phyloP scores from a whole-genome alignment of 768 basidiomycete species.

The Lyophyllum atratum region DNA sequence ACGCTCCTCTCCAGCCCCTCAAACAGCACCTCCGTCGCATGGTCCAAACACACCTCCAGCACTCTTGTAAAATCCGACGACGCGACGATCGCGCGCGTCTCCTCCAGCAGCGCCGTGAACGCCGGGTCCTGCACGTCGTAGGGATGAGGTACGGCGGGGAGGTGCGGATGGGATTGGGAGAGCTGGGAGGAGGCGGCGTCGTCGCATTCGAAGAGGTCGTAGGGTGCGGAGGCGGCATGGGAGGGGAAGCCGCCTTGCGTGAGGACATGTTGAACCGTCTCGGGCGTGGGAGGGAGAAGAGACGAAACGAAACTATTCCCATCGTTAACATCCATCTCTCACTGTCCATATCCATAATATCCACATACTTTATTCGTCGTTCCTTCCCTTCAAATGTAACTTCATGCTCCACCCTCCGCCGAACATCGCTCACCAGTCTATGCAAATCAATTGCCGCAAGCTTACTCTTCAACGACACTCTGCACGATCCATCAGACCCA shows the following conservation, averaged over 20 bases:
- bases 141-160: conserved; percentile 16
- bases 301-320: conserved; percentile 66
- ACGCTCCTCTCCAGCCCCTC: conserved; percentile 64
- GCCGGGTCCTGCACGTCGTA: conserved; percentile 38
- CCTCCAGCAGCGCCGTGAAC: conserved; percentile 65
- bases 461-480: conserved; percentile 82
- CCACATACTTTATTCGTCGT: conserved; percentile 53
- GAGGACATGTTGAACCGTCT: conserved; percentile 69
- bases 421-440: conserved; percentile 68
- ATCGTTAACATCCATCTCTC: background rate
- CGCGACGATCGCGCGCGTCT: conserved; percentile 64
- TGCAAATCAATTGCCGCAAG: conserved; percentile 71
- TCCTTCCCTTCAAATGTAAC: conserved; percentile 61
- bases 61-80: conserved; percentile 73
- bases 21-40: conserved; percentile 64
- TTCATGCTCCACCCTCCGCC: conserved; percentile 76
- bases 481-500: conserved; percentile 30
- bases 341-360: background rate
- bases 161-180: conserved; percentile 11
- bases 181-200: conserved; percentile 18
- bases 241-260: conserved; percentile 60
- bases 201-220: conserved; percentile 28
- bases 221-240: conserved; percentile 26
- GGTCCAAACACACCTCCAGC: conserved; percentile 73
- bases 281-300: conserved; percentile 73